phyloP scores from a whole-genome alignment of 2,329 filamentous ascomycete genomes.

The Phialocephala subalpina region DNA sequence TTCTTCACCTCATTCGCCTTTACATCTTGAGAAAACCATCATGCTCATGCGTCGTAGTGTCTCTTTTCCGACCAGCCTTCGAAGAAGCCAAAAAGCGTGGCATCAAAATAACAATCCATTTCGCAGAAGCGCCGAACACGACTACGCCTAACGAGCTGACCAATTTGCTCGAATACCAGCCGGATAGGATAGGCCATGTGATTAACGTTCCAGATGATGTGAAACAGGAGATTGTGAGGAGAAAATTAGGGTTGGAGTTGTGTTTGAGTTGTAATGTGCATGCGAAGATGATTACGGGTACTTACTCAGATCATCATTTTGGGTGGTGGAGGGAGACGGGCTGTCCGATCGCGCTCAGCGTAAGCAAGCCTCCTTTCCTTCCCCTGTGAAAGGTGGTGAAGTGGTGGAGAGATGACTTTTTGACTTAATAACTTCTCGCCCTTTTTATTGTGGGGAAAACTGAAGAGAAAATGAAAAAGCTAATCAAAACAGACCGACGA shows the following conservation, averaged over 20 bases:
- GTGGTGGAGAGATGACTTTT: neutral
- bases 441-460: neutral
- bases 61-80: slow-evolving; percentile 67
- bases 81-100: slow-evolving; percentile 59
- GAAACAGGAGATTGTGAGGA: slow-evolving; percentile 60
- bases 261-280: slow-evolving; percentile 85
- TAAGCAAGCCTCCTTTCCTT: slow-evolving; percentile 53
- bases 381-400: neutral
- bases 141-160: slow-evolving; percentile 68
- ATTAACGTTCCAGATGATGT: slow-evolving; percentile 73
- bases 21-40: no score
- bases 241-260: slow-evolving; percentile 73
- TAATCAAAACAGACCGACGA: slow-evolving; percentile 74
- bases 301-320: slow-evolving; percentile 77
- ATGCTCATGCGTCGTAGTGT: no score
- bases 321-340: slow-evolving; percentile 72
- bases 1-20: no score
- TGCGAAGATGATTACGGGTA: slow-evolving; percentile 74
- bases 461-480: neutral
- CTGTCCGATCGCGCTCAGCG: slow-evolving; percentile 71
- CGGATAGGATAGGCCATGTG: slow-evolving; percentile 78
- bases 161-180: slow-evolving; percentile 70
- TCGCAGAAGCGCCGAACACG: slow-evolving; percentile 72
- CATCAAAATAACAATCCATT: slow-evolving; percentile 77
- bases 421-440: neutral